Base-by-base conservation (phyloP, 306 rosid species). In the Oemleria cerasiformis region DNA sequence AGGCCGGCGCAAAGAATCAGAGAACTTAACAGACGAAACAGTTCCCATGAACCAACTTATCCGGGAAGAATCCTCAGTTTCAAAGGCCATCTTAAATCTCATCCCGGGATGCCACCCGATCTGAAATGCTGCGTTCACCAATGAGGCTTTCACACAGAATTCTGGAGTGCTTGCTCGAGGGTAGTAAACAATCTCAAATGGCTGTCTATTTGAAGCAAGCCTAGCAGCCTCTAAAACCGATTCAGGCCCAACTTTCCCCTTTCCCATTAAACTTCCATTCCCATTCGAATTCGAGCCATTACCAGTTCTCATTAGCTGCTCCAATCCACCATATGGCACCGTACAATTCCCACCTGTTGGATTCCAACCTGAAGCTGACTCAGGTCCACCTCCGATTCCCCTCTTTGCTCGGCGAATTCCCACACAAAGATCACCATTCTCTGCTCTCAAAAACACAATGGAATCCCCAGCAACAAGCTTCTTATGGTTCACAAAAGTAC, bases 41-140 rank as follows among this genome's bases (percentile, higher is more conserved):
- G 96, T 91, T 48, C 99, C 99, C 96, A 89, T 86, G 78, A 92
- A 95, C 96, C 99, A 92, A 71, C 92, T 83, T 30, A 92, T 89
- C 59, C 96, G 85, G 0, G 90, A 88, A 15, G 97, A 94, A 67
- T 95, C 99, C 75, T 95, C 96, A 0, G 97, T 88, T 80, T 95
- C 97, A 62, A 95, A 88, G 65, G 96, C 83, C 99, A 91, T 95
- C 92, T 92, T 95, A 84, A 95, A 92, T 80, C 97, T 82, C 91
- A 95, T 75, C 53, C 97, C 99, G 2, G 96, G 58, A 68, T 88
- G 81, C 99, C 90, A 86, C 19, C 83, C 73, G 78, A 85, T 85
- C 86, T 82, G 86, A 77, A 82, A 51, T 64, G 96, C 90, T n/a
- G 84, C 75, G 75, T 86, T 93, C 50, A 95, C 88, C 70, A 79